Evolutionary conservation across 2,329 filamentous ascomycete species (phyloP), one percentile per base, ranked within the genome.

Genomic region (Penicillium decumbens): DNA sequence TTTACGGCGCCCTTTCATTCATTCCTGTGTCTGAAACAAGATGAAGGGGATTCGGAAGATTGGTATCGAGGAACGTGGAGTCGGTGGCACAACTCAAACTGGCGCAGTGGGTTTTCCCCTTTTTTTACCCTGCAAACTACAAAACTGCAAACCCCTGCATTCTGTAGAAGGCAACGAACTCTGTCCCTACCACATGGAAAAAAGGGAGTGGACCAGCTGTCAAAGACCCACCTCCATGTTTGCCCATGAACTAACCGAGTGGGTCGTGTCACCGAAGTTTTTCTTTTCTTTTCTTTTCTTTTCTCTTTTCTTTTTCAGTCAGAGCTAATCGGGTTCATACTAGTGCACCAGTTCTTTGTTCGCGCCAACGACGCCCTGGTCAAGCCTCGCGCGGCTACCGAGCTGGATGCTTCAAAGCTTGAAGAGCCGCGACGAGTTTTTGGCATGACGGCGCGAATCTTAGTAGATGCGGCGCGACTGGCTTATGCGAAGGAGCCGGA

Each of bases 41-140:
- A 53, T 47, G 58, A 60, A 18, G 59, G 56, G 20, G 63, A 68
- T 13, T 69, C 72, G 7, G 82, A 82, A 0, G 78, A 82, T 48
- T 97, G 91, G 91, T 96, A 97, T 74, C 79, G 85, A 50, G 92
- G 92, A 7, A 74, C 72, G 27, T 96, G 92, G 92, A 81, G 84
- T 45, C 76, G 83, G 56, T 95, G 85, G 84, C 83, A 93, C 67
- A 81, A 86, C 55, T 75, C 77, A 44, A 79, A 80, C n/a, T 97
- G 91, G 92, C 71, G 79, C 35, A 84, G 71, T 73, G 63, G 50
- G 69, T 65, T 28, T 18, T 43, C 43, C 39, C 4, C 27, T 47
- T 30, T 43, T 43, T 15, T 12, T 12, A 18, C 32, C 32, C 29
- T 32, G 12, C 20, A 23, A 23, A 23, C 4, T 23, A 4, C 20